These are phyloP conservation scores for Erythrophleum ivorense DNA, from an alignment of 331 rosid species.

Conservation along the genomic window DNA sequence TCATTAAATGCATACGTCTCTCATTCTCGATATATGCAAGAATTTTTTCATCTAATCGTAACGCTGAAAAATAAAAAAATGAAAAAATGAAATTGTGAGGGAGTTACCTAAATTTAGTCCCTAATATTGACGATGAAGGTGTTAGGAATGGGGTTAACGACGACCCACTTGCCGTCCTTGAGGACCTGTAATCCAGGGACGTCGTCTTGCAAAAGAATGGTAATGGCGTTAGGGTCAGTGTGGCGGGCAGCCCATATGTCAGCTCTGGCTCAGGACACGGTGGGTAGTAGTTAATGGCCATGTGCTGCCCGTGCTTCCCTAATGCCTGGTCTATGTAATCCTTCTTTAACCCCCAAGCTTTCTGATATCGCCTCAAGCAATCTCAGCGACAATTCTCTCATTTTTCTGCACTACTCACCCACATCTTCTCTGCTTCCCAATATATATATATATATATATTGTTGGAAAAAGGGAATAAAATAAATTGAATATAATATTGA, in stretches of 20 bases:
- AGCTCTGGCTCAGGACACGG: slow-evolving; percentile 64
- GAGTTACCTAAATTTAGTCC: slow-evolving; percentile 60
- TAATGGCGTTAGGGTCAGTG: slow-evolving; percentile 59
- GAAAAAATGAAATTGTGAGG: background rate
- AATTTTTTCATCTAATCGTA: too few relatives aligned
- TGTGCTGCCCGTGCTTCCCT: slow-evolving; percentile 66
- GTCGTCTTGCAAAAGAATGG: slow-evolving; percentile 59
- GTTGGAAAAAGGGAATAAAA: too few relatives aligned
- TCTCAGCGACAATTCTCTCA: slow-evolving; percentile 41
- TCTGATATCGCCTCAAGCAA: slow-evolving; percentile 58
- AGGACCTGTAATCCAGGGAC: slow-evolving; percentile 62
- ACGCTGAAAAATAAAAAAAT: background rate
- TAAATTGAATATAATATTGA: too few relatives aligned
- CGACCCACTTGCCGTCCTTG: slow-evolving; percentile 51
- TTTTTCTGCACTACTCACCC: slow-evolving; percentile 52
- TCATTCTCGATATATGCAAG: too few relatives aligned
- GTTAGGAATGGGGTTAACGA: slow-evolving; percentile 57
- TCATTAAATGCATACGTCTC: too few relatives aligned
- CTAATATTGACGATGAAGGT: slow-evolving; percentile 58
- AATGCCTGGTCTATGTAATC: slow-evolving; percentile 49
- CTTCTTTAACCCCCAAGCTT: slow-evolving; percentile 55
- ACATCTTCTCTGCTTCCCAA: slow-evolving; percentile 52
- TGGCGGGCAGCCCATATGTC: slow-evolving; percentile 63
- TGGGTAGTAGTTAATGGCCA: slow-evolving; percentile 65
- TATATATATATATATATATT: too few relatives aligned